Percentiles rank a stretch among this genome's conserved stretches.
Conservation (phyloP, 129 eudicot species). For the Erigeron canadensis region DNA sequence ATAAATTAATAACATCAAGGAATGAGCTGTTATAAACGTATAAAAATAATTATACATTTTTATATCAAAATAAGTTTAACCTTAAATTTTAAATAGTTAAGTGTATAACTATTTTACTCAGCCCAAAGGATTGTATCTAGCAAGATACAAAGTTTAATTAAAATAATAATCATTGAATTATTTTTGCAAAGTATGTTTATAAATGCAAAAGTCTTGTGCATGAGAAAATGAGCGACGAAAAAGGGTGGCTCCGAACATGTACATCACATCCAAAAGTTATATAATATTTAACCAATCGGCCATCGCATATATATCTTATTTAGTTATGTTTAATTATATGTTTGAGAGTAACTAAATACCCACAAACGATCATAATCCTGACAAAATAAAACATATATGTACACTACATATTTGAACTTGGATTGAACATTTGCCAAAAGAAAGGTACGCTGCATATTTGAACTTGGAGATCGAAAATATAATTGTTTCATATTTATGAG, state of each 20-base stretch:
- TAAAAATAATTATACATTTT: no score
- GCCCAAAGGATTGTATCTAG: no score
- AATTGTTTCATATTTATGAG: neutral
- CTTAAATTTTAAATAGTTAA: no score
- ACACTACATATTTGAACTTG: no score
- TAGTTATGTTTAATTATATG: neutral
- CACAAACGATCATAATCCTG: neutral
- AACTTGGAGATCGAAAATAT: neutral
- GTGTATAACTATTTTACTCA: no score
- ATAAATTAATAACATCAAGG: no score
- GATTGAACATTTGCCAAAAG: no score
- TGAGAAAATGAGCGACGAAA: constrained; percentile 40
- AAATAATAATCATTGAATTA: constrained; percentile 20
- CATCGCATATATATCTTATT: neutral
- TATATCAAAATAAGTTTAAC: no score
- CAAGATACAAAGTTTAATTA: no score
- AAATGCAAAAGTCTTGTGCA: constrained; percentile 25
- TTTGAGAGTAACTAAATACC: neutral
- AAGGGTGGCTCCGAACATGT: constrained; percentile 17
- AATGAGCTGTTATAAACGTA: no score
- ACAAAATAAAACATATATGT: no score
- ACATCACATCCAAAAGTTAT: constrained; percentile 17
- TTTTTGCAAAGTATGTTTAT: constrained; percentile 3
- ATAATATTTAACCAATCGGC: constrained; percentile 20
- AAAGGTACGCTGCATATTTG: no score